Conservation (phyloP, 2,329 filamentous ascomycete genomes). For the Phyllosticta citriasiana region DNA sequence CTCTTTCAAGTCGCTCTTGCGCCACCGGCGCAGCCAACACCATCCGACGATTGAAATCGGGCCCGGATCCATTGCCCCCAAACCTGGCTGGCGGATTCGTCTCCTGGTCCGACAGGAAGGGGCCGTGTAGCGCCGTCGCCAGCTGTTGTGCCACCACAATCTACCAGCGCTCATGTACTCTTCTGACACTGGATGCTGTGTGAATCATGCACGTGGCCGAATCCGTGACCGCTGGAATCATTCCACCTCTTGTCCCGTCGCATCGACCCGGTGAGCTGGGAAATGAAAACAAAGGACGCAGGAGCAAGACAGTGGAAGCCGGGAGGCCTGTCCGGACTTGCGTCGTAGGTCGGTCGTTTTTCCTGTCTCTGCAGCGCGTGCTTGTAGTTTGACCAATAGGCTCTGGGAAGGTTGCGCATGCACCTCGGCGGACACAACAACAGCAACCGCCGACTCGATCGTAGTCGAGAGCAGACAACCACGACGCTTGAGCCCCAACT, state of each 20-base stretch:
- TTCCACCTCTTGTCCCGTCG: not conserved
- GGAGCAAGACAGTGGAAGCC: not conserved
- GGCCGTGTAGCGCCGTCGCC: not conserved
- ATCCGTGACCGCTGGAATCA: not conserved
- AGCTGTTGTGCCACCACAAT: not conserved
- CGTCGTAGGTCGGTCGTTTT: not conserved
- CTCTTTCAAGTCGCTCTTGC: not conserved
- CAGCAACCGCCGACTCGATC: not conserved
- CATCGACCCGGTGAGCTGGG: not conserved
- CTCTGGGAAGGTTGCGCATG: not conserved
- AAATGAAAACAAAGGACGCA: not conserved
- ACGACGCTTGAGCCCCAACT: not conserved
- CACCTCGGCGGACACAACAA: not conserved
- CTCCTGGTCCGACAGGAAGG: not conserved
- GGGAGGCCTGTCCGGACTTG: not conserved
- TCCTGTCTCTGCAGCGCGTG: not conserved
- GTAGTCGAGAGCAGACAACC: not conserved
- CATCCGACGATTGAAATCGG: not conserved
- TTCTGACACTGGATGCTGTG: not conserved
- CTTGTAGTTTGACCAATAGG: not conserved
- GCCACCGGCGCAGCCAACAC: not conserved
- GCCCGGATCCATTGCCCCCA: not conserved
- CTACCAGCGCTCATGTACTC: not conserved
- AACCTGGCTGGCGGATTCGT: not conserved
- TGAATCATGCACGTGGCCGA: not conserved